Percentiles rank a stretch among this genome's conserved stretches.
phyloP scores from a whole-genome alignment of 768 basidiomycete species.

The Calocybe indica region DNA sequence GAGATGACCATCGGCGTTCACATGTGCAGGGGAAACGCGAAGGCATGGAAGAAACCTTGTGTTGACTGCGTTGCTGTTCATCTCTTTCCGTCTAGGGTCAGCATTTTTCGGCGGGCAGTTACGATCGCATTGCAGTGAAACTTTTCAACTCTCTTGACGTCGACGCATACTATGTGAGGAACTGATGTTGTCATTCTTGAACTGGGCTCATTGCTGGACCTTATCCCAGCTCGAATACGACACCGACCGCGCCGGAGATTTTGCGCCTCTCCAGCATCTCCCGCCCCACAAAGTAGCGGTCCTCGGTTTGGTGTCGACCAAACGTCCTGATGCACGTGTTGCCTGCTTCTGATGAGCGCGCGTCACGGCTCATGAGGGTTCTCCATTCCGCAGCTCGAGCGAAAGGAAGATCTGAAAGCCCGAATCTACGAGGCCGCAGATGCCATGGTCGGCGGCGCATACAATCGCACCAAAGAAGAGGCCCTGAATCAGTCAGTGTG shows the following conservation, averaged over 20 bases:
- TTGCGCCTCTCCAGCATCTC: slow-evolving; percentile 41
- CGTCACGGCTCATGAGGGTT: background rate
- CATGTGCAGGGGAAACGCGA: slow-evolving; percentile 53
- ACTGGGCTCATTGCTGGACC: background rate
- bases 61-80: slow-evolving; percentile 22
- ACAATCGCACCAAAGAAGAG: slow-evolving; percentile 34
- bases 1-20: slow-evolving; percentile 55
- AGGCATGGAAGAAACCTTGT: slow-evolving; percentile 23
- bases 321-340: slow-evolving; percentile 29
- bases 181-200: background rate
- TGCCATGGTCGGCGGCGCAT: slow-evolving; percentile 34
- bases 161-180: slow-evolving; percentile 40
- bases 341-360: background rate
- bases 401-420: slow-evolving; percentile 35
- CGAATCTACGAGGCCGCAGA: slow-evolving; percentile 48
- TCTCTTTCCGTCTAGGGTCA: background rate
- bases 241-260: slow-evolving; percentile 52
- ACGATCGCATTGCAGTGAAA: slow-evolving; percentile 43
- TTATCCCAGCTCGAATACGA: slow-evolving; percentile 50
- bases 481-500: slow-evolving; percentile 43
- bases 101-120: slow-evolving; percentile 54
- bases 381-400: slow-evolving; percentile 32
- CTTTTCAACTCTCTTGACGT: slow-evolving; percentile 54
- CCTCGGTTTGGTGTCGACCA: slow-evolving; percentile 42
- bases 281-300: slow-evolving; percentile 38